Percentiles rank a stretch among this genome's conserved stretches.
phyloP scores from a whole-genome alignment of 108 stramenopile genomes.

The Seminavis robusta region DNA sequence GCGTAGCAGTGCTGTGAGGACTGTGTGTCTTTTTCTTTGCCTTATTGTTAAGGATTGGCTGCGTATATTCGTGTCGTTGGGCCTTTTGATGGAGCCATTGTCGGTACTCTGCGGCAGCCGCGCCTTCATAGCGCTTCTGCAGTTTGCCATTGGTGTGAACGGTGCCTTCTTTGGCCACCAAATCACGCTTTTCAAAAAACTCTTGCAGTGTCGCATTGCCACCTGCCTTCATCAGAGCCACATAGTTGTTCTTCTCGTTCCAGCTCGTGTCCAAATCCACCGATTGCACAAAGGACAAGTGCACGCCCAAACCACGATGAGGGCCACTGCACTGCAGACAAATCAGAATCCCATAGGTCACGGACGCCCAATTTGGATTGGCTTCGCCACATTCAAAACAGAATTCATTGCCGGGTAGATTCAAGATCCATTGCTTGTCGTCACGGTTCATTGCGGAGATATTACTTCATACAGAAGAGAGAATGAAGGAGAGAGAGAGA shows the following conservation, averaged over 20 bases:
- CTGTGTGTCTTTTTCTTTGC: no score
- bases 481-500: no score
- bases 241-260: slow-evolving; percentile 35
- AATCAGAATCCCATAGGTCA: slow-evolving; percentile 74
- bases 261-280: slow-evolving; percentile 84
- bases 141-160: slow-evolving; percentile 50
- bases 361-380: slow-evolving; percentile 78
- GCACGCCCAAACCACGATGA: slow-evolving; percentile 90
- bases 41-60: no score
- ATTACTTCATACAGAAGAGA: no score
- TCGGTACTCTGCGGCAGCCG: slow-evolving; percentile 59
- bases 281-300: slow-evolving; percentile 93
- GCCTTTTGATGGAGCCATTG: slow-evolving; percentile 45
- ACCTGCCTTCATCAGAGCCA: slow-evolving; percentile 56
- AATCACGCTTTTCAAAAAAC: slow-evolving; percentile 43
- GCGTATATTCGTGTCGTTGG: no score
- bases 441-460: slow-evolving; percentile 15
- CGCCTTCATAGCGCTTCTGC: slow-evolving; percentile 58
- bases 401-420: slow-evolving; percentile 38
- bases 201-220: slow-evolving; percentile 48
- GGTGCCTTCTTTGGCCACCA: no score
- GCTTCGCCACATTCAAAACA: slow-evolving; percentile 57
- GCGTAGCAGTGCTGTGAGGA: no score
- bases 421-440: slow-evolving; percentile 9
- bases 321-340: slow-evolving; percentile 73